Conservation (phyloP, 2,329 filamentous ascomycete genomes). For the Colletotrichum nymphaeae region DNA sequence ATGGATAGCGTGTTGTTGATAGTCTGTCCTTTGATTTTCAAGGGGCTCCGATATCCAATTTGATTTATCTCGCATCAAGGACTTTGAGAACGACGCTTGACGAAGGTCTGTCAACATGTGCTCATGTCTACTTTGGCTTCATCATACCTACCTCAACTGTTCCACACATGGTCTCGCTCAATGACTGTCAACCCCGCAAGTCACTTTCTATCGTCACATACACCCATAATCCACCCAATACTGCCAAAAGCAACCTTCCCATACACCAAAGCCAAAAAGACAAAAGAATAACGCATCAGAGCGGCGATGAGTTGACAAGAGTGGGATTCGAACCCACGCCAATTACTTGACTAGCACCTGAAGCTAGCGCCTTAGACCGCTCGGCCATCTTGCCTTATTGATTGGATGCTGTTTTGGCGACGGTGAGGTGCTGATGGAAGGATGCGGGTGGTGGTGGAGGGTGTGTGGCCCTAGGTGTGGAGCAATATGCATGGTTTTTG, state of each 20-base stretch:
- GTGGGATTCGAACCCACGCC: slow-evolving; percentile 23
- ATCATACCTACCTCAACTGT: neutral
- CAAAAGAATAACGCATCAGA: neutral
- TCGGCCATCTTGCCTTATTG: slow-evolving; percentile 15
- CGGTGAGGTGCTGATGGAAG: too few species aligned
- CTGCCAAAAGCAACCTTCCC: neutral
- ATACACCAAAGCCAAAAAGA: neutral
- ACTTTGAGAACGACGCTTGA: neutral
- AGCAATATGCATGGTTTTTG: neutral
- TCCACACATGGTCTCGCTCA: too few species aligned
- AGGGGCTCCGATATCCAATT: neutral
- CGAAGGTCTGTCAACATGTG: neutral
- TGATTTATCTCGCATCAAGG: neutral
- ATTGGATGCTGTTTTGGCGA: rapidly evolving
- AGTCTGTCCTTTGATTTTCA: neutral
- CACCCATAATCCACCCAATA: neutral
- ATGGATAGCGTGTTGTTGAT: neutral
- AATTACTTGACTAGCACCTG: slow-evolving; percentile 27
- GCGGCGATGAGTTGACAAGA: neutral
- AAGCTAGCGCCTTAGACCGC: slow-evolving; percentile 26
- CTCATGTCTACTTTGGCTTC: neutral
- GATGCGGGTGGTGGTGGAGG: neutral
- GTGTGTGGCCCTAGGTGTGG: neutral
- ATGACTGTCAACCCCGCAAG: too few species aligned
- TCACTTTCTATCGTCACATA: neutral